Evolutionary conservation across 1,284 basidiomycete species (phyloP).

Genomic region (Bondarzewia mesenterica): DNA sequence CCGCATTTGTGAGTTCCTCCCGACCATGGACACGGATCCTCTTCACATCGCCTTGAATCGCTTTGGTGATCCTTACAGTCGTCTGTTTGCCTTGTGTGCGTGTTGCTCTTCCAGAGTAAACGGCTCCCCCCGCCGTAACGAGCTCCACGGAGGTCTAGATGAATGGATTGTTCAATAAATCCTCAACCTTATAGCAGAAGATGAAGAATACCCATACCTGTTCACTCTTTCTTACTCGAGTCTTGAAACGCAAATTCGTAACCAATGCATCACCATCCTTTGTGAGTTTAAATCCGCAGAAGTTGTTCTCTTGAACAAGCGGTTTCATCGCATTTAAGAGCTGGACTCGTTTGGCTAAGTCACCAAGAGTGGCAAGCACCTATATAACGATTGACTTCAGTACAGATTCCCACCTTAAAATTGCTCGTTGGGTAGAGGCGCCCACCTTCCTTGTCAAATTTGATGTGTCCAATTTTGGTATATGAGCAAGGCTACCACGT

Average conservation of each 20-base stretch:
- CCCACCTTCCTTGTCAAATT: background rate
- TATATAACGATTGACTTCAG: too few species aligned
- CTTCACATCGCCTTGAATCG: slow-evolving; percentile 15
- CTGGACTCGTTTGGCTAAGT: background rate
- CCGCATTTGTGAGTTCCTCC: slow-evolving; percentile 25
- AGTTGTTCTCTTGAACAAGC: background rate
- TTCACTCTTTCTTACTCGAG: slow-evolving; percentile 22
- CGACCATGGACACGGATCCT: slow-evolving; percentile 27
- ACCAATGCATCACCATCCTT: slow-evolving; percentile 18
- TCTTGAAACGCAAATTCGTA: slow-evolving; percentile 28
- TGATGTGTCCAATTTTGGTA: background rate
- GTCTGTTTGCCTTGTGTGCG: background rate
- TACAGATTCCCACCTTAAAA: background rate
- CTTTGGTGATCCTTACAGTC: slow-evolving; percentile 3
- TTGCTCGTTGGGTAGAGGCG: background rate
- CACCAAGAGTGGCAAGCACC: background rate
- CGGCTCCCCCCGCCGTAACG: background rate
- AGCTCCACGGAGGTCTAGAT: background rate
- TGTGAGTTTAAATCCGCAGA: slow-evolving; percentile 10
- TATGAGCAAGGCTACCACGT: background rate
- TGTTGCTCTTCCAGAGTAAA: background rate
- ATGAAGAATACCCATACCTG: slow-evolving; percentile 18
- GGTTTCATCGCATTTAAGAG: background rate
- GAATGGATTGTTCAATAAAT: too few species aligned
- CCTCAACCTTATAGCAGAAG: too few species aligned